Evolutionary conservation across 2,329 filamentous ascomycete species (phyloP), one percentile per base, ranked within the genome.

Genomic region (Aureobasidium lini): DNA sequence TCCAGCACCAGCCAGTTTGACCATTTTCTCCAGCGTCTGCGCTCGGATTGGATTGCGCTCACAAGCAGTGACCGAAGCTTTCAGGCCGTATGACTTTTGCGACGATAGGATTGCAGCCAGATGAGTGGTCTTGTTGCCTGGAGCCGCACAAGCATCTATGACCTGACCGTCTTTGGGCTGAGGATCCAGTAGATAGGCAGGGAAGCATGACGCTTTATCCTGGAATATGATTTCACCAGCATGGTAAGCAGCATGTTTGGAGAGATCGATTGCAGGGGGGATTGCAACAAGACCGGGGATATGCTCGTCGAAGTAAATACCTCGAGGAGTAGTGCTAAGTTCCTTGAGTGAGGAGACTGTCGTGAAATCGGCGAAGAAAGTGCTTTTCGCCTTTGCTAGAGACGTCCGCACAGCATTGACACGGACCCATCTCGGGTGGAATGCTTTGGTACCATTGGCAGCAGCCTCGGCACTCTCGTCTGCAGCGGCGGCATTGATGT

Each of bases 121-220:
- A 71, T 97, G 94, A 7, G 93, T 97, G 1, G 94, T 97, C 75
- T 99, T 99, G 73, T 99, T 99, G 6, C 94, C 94, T 1, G 94
- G 94, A 0, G 94, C 94, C 0, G 94, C 90, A 70, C 93, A 97
- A 0, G 89, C 89, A 72, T 99, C 94, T n/a, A 97, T 83, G 8
- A 95, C 78, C 67, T 94, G 85, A 28, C 90, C 90, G 64, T 87
- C 83, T 60, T 82, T 77, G 8, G 83, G 76, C 0, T 75, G 76
- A 0, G 88, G 84, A 54, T 95, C 80, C 0, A 99, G 77, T 2
- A 99, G 78, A 69, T 94, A 94, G 0, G 93, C 94, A 0, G 94
- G 94, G 68, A 99, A 96, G 70, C 94, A 99, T 0, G 92, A 96
- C 0, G 94, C 93, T 73, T 96, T 97, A 69, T 97, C 94, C 71